Conservation (phyloP, 345 rosid genomes). For the Salix caprea region DNA sequence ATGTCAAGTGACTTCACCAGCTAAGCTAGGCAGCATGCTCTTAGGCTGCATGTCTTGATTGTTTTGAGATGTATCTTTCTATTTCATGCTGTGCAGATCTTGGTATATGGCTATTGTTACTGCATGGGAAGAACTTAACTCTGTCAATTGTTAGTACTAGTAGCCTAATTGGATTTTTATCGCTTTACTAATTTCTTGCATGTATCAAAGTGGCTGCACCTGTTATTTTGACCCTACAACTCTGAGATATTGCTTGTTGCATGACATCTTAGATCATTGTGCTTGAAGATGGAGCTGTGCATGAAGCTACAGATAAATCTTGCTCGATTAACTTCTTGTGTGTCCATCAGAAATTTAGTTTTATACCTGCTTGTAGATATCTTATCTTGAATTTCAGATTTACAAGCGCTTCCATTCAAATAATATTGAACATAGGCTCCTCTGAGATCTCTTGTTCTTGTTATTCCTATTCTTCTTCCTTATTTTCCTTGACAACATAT, state of each 20-base stretch:
- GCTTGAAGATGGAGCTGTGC: background rate
- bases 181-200: background rate
- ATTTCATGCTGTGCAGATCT: background rate
- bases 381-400: background rate
- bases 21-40: too few species aligned
- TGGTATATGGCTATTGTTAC: background rate
- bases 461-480: background rate
- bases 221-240: background rate
- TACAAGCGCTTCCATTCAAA: background rate
- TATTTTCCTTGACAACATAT: background rate
- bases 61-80: background rate
- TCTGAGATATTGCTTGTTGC: background rate
- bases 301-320: background rate
- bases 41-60: background rate
- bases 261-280: background rate
- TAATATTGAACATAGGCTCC: background rate
- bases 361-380: background rate
- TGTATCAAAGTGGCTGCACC: background rate
- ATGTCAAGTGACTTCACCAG: too few species aligned
- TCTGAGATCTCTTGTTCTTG: background rate
- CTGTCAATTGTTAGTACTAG: background rate
- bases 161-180: background rate
- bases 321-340: background rate
- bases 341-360: background rate
- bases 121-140: background rate